Base-by-base conservation (phyloP, 2,329 filamentous ascomycete genomes). In the Emmonsia crescens region DNA sequence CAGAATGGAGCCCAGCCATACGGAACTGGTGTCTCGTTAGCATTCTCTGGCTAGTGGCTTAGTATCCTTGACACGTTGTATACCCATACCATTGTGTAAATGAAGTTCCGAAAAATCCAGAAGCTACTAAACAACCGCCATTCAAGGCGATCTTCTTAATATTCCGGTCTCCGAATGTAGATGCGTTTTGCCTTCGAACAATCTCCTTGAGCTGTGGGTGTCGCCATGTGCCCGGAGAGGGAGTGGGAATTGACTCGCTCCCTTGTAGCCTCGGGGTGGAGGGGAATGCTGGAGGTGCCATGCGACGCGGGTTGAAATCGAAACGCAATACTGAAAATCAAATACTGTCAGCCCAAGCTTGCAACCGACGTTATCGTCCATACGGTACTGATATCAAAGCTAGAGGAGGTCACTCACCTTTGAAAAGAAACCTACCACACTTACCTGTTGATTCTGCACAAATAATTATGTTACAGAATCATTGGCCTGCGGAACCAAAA, bases 141-240 rank as follows among this genome's bases (percentile, higher is more conserved):
- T 95, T 96, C 75, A 86, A 85, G 36, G 85, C 71, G 59, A 96
- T 85, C 60, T 81, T 83, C 64, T 80, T 83, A 57, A 94, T 76
- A 66, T 96, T 93, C 72, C 83, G 84, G 68, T 92, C 86, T 61
- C 86, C 85, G 73, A 97, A 96, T 56, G 82, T 89, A 16, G 86
- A 85, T 24, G 86, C 87, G 73, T 89, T 87, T 71, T 91, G 89
- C 59, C 94, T 86, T 65, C 83, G 83, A 19, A 89, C 85, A 72
- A 99, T 95, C 76, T 97, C 93, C 69, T 91, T 83, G 66, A 96
- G 82, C 65, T 88, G 86, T 40, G 94, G 94, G 74, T 99, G 94
- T 70, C 86, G 85, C 93, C 94, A 99, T 71, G 87, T 90, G 61
- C 93, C 92, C 6, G 89, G 78, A 8, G 76, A 78, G 21, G 72